Conservation (phyloP, 306 rosid species). For the Prunus mume region DNA sequence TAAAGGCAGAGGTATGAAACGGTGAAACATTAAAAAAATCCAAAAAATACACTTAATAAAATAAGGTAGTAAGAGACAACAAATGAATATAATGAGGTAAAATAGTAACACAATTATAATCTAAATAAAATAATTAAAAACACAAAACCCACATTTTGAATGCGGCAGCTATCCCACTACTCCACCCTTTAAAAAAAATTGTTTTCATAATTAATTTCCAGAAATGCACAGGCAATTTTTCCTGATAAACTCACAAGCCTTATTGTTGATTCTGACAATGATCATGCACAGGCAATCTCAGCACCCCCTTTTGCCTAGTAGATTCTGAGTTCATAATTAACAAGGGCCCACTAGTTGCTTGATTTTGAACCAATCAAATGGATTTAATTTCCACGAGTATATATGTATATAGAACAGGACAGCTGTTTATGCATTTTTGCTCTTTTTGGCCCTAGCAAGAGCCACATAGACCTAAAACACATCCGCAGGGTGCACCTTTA, state of each 20-base stretch:
- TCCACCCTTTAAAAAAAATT: too few relatives aligned
- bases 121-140: too few relatives aligned
- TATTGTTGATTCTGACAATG: neutral
- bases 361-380: neutral
- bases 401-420: neutral
- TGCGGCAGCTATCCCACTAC: too few relatives aligned
- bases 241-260: neutral
- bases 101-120: too few relatives aligned
- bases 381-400: neutral
- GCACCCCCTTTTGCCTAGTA: neutral
- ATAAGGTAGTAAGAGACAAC: too few relatives aligned
- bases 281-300: neutral
- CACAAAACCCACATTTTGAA: too few relatives aligned
- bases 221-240: conserved; percentile 9
- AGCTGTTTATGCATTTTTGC: neutral
- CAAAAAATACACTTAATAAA: too few relatives aligned
- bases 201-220: neutral
- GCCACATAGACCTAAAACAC: neutral
- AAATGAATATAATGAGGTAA: too few relatives aligned
- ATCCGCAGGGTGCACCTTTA: neutral
- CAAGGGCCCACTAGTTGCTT: neutral
- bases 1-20: too few relatives aligned
- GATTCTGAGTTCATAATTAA: neutral
- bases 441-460: neutral
- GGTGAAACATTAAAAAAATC: too few relatives aligned